phyloP scores from a whole-genome alignment of 768 basidiomycete genomes.

The Termitomyces eurrhizus region DNA sequence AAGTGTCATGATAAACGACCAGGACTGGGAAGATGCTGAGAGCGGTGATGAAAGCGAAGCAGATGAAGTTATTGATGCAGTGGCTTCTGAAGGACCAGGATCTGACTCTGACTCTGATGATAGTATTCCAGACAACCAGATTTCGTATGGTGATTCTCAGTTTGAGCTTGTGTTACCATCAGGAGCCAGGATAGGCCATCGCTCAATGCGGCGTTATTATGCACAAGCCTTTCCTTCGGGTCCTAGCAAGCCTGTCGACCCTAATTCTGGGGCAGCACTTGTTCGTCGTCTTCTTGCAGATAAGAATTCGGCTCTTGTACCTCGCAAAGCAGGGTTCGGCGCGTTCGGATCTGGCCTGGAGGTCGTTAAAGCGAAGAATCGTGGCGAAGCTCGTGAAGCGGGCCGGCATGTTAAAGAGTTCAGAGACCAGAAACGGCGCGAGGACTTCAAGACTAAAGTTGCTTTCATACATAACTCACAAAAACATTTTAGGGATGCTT shows the following conservation, averaged over 20 bases:
- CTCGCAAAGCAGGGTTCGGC: constrained; percentile 81
- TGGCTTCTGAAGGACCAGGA: constrained; percentile 27
- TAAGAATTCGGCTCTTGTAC: constrained; percentile 82
- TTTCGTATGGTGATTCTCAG: constrained; percentile 75
- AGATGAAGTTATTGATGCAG: constrained; percentile 41
- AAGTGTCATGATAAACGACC: constrained; percentile 20
- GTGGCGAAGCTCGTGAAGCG: constrained; percentile 93
- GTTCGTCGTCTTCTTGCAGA: constrained; percentile 77
- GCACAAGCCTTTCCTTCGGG: constrained; percentile 66
- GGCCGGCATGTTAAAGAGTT: constrained; percentile 82
- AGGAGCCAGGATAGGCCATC: constrained; percentile 89
- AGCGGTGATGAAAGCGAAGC: constrained; percentile 40
- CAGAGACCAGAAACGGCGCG: constrained; percentile 72
- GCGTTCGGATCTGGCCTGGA: constrained; percentile 80
- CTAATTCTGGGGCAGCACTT: constrained; percentile 69
- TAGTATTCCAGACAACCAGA: constrained; percentile 44
- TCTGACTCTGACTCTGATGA: constrained; percentile 37
- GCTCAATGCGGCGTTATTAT: constrained; percentile 83
- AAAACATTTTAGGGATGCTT: constrained; percentile 82
- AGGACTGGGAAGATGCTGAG: constrained; percentile 35
- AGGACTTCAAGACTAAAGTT: constrained; percentile 83
- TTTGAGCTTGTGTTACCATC: constrained; percentile 93
- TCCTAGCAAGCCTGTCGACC: constrained; percentile 48
- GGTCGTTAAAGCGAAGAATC: constrained; percentile 86
- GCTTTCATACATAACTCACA: constrained; percentile 80